Base-by-base conservation (phyloP, 2,329 filamentous ascomycete species). In the Epichloe aotearoae region DNA sequence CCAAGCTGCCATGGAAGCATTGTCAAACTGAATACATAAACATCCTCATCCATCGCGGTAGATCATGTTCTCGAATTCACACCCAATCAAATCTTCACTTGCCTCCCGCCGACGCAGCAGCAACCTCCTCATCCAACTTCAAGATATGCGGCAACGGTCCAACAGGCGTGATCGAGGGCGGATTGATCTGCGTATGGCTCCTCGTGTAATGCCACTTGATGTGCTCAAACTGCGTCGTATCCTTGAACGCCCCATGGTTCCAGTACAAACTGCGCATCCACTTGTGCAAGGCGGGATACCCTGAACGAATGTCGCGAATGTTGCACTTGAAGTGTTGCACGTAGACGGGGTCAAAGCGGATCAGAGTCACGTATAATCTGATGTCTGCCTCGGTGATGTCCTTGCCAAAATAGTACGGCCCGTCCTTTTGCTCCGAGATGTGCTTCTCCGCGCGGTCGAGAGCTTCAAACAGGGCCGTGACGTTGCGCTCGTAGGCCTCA, bases 261-360 rank as follows among this genome's bases (percentile, higher is more conserved):
- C 89, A 95, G 72, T 95, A 96, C 59, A 95, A 70, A 61, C 83
- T 77, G 50, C 86, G 76, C 69, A 95, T 67, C 89, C 90, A 96
- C 53, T 70, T 72, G 71, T 96, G 87, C 52, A 95, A 70, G 47
- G 76, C 72, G 30, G 90, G 90, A 64, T 93, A 96, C 2, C 88
- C 88, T 7, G 79, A 83, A 41, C 89, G 77, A 62, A 95, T 90
- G 66, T 94, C 88, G 23, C 83, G 77, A 54, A 95, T 72, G 69
- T 95, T 95, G 72, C 85, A 90, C 69, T 86, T 86, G 74, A 91
- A 91, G 68, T 90, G 85, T 69, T 93, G 88, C 49, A 94, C 85
- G 62, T 94, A 94, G 59, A 88, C 84, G 33, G 75, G 73, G 67
- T 90, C 86, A 63, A 88, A 88, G 36, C 84, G 80, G 55, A 86